Evolutionary conservation across 192 early-diverging fungal species (phyloP), one percentile per base, ranked within the genome.

Genomic region (Umbelopsis ramanniana): DNA sequence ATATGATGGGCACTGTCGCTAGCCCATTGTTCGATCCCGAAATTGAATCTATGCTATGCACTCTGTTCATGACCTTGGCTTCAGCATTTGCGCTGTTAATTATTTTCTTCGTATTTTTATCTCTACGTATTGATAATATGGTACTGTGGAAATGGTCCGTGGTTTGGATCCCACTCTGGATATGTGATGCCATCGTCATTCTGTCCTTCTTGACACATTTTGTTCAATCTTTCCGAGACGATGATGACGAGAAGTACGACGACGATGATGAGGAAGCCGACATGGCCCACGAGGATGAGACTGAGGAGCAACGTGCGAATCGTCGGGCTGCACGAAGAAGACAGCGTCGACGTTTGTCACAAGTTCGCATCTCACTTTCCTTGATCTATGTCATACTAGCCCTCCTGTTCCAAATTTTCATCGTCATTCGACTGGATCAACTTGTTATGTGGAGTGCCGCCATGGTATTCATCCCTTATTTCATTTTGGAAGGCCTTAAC

Each of bases 151-250:
- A 79, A 6, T 97, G 88, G 81, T 71, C 80, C 9, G 84, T 89
- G 6, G 92, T 95, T 7, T 95, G 94, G 77, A 86, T 87, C 57
- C 97, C 97, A 9, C 80, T 95, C 37, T 98, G 93, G 89, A 82
- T 94, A 15, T 75, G 92, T 40, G 89, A 94, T 76, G 21, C 76
- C 19, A 35, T 81, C 19, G 63, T 83, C 26, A 46, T 87, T 54
- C 67, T 79, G 17, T 77, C 76, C 2, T 71, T 88, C 24, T 80
- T 33, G 66, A 72, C 55, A 26, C 43, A n/a, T 9, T 66, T 81
- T 8, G 52, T 70, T 40, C 75, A 79, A 24, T 46, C 53, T 50
- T 50, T 72, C 22, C 66, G 63, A 46, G 67, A 75, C 29, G 70
- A 81, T 12, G 76, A 72, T n/a, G 73, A 77, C 4, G 82, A 87